Evolutionary conservation across 495 filamentous ascomycete species (phyloP).

Genomic region (Pseudomonodictys pantanalensis): DNA sequence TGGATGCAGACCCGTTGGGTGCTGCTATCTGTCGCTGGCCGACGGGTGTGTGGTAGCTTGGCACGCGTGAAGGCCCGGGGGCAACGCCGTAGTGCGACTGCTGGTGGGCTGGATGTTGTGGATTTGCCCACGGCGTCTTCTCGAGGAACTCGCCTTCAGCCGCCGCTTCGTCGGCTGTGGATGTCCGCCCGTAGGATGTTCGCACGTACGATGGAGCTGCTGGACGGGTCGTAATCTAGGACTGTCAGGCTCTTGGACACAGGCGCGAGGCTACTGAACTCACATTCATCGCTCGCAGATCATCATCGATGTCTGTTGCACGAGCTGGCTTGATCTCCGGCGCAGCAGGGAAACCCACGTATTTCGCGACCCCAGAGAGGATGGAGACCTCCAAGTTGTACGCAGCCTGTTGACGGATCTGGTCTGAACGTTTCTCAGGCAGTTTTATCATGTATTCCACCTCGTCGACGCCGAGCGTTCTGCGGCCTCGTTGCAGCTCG

Average conservation of each 20-base stretch:
- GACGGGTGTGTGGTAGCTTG: constrained; percentile 50
- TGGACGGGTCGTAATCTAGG: constrained; percentile 29
- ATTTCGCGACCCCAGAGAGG: constrained; percentile 85
- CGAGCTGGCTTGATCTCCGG: constrained; percentile 72
- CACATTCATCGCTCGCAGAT: constrained; percentile 87
- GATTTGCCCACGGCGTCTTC: constrained; percentile 83
- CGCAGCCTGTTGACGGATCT: constrained; percentile 72
- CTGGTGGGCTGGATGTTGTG: constrained; percentile 74
- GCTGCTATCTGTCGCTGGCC: constrained; percentile 52
- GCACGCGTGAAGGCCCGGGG: constrained; percentile 21
- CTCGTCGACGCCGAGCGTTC: constrained; percentile 76
- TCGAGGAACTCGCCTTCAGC: constrained; percentile 82
- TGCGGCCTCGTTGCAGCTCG: constrained; percentile 77
- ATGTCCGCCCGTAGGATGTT: constrained; percentile 38
- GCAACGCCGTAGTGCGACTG: constrained; percentile 25
- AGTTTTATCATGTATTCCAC: constrained; percentile 65
- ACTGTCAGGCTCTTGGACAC: not conserved
- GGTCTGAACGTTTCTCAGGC: constrained; percentile 65
- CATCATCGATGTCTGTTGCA: constrained; percentile 72
- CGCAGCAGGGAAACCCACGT: constrained; percentile 94
- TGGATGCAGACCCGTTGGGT: constrained; percentile 56
- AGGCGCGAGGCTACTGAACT: constrained; percentile 43
- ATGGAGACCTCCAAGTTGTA: constrained; percentile 94
- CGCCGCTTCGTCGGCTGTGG: constrained; percentile 48
- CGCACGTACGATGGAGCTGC: constrained; percentile 24